A percentile compares a stretch with the other conserved stretches of the same genome.
These are phyloP conservation scores for Candida odintsovae DNA, from an alignment of 805 yeast genomes.

Conservation along the genomic window DNA sequence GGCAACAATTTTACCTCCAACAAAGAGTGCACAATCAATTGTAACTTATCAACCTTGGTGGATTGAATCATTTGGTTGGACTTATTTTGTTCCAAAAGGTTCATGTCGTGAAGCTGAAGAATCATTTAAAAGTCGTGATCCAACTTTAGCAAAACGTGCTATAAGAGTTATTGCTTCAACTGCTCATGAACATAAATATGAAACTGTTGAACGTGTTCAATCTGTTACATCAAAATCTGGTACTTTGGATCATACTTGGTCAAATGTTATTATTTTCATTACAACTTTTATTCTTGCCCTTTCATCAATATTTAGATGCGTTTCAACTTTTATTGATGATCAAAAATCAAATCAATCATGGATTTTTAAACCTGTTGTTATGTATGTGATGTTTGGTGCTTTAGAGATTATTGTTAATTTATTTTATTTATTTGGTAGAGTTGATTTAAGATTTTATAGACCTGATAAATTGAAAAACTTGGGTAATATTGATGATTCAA, in stretches of 20 bases:
- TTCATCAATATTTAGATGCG: conserved; percentile 45
- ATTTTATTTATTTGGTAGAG: conserved; percentile 55
- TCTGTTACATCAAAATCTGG: conserved; percentile 27
- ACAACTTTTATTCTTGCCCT: conserved; percentile 46
- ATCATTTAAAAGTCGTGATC: conserved; percentile 41
- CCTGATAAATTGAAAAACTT: conserved; percentile 48
- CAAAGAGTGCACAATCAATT: conserved; percentile 41
- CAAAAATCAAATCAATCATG: conserved; percentile 29
- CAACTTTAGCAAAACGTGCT: conserved; percentile 14
- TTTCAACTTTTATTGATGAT: conserved; percentile 35
- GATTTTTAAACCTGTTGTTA: conserved; percentile 48
- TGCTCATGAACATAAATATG: conserved; percentile 31
- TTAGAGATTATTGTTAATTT: conserved; percentile 54
- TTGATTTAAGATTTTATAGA: conserved; percentile 74
- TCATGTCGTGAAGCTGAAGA: conserved; percentile 45
- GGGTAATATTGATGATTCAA: conserved; percentile 2
- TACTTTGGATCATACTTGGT: conserved; percentile 42
- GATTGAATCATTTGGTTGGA: conserved; percentile 58
- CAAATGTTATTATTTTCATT: conserved; percentile 36
- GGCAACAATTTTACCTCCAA: conserved; percentile 53
- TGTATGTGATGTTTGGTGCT: conserved; percentile 67
- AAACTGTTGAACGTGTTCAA: conserved; percentile 25
- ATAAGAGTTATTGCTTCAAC: conserved; percentile 57
- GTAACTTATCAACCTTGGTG: conserved; percentile 72
- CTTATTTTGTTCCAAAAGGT: conserved; percentile 52